These are phyloP conservation scores for Hypoxylon rickii DNA, from an alignment of 495 filamentous ascomycete genomes.

Conservation along the genomic window DNA sequence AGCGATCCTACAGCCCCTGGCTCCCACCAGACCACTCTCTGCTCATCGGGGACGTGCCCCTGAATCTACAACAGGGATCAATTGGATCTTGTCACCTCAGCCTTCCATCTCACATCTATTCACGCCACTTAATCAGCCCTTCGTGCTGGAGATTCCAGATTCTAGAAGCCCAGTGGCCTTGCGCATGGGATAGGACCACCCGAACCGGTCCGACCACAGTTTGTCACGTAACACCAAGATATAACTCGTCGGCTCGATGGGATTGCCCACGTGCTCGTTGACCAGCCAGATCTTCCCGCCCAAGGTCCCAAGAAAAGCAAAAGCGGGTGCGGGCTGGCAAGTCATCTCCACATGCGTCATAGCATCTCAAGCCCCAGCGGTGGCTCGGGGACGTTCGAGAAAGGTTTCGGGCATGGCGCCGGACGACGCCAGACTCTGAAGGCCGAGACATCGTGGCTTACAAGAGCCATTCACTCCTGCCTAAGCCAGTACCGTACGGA, in stretches of 20 bases:
- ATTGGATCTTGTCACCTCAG: background rate
- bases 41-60: background rate
- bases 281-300: constrained; percentile 8
- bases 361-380: too few relatives aligned
- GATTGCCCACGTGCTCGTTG: constrained; percentile 17
- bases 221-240: constrained; percentile 28
- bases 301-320: constrained; percentile 1
- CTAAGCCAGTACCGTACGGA: too few relatives aligned
- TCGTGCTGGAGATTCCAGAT: too few relatives aligned
- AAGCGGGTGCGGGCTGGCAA: background rate
- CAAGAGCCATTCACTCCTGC: too few relatives aligned
- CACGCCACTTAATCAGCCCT: background rate
- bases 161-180: too few relatives aligned
- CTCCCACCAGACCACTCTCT: background rate
- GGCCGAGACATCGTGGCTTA: too few relatives aligned
- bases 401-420: constrained; percentile 6
- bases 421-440: too few relatives aligned
- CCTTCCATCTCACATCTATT: background rate
- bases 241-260: constrained; percentile 9
- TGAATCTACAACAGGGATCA: background rate
- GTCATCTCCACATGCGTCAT: constrained; percentile 13
- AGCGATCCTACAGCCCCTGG: background rate
- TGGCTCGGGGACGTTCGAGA: constrained; percentile 2
- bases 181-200: background rate
- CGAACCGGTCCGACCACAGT: constrained; percentile 9